Conservation (phyloP, 305 asterid genomes). For the Fraxinus albicans region DNA sequence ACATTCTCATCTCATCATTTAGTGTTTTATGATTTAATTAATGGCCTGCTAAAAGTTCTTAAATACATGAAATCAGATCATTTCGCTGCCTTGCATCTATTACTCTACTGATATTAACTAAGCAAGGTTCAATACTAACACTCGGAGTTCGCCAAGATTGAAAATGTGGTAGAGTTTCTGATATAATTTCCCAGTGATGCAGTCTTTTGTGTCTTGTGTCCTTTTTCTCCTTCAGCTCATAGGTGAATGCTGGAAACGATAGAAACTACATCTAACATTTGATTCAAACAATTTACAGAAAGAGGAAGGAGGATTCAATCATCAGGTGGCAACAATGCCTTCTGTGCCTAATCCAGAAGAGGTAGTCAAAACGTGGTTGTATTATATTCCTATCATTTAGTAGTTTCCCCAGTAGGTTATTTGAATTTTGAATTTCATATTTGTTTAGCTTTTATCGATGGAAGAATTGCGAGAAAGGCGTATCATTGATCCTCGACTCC, state of each 20-base stretch:
- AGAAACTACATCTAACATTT: constrained; percentile 18
- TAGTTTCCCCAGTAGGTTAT: constrained; percentile 10
- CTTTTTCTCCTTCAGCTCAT: not conserved
- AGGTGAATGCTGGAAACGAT: constrained; percentile 11
- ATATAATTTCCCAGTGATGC: not conserved
- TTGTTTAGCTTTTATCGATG: constrained; percentile 77
- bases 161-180: constrained; percentile 7
- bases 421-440: constrained; percentile 17
- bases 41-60: not conserved
- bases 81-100: not conserved
- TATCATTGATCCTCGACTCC: constrained; percentile 89
- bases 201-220: constrained; percentile 6
- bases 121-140: not conserved
- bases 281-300: constrained; percentile 51
- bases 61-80: constrained; percentile 1
- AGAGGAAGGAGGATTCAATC: constrained; percentile 78
- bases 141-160: constrained; percentile 2
- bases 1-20: not conserved
- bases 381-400: constrained; percentile 2
- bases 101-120: not conserved
- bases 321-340: constrained; percentile 81
- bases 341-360: constrained; percentile 75
- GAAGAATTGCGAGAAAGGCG: constrained; percentile 91
- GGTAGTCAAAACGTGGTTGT: constrained; percentile 43
- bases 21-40: not conserved